phyloP scores from a whole-genome alignment of 139 green algal genomes.

The Micromonas commoda region DNA sequence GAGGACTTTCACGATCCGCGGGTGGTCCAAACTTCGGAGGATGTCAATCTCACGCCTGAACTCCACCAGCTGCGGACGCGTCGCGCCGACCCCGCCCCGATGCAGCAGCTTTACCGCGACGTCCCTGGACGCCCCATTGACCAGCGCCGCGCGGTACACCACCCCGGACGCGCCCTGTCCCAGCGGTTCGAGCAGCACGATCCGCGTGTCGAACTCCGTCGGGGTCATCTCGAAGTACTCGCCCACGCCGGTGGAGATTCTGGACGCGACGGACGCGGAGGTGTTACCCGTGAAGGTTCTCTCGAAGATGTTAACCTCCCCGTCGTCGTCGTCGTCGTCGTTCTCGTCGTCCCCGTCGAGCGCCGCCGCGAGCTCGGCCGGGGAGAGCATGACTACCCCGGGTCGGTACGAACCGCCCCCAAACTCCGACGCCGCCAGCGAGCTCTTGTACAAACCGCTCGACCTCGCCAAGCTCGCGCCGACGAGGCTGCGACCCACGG shows the following conservation, averaged over 20 bases:
- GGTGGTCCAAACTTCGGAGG: conserved; percentile 9
- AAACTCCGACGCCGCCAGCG: too few relatives aligned
- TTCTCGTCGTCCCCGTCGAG: background rate
- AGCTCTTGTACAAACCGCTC: too few relatives aligned
- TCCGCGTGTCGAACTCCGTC: too few relatives aligned
- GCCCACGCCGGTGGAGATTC: too few relatives aligned
- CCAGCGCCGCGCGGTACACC: conserved; percentile 5
- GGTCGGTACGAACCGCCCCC: too few relatives aligned
- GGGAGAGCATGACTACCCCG: background rate
- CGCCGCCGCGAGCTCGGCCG: background rate
- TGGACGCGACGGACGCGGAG: too few relatives aligned
- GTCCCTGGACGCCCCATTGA: background rate
- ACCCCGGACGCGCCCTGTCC: background rate
- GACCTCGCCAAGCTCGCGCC: too few relatives aligned
- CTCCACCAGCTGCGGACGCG: background rate
- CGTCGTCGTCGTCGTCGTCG: background rate
- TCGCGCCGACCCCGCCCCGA: background rate
- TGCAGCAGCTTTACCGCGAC: conserved; percentile 32
- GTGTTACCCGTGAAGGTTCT: too few relatives aligned
- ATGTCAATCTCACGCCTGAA: conserved; percentile 26
- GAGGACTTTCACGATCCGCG: conserved; percentile 29
- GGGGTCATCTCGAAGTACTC: too few relatives aligned
- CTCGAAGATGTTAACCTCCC: conserved; percentile 5
- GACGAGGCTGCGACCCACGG: too few relatives aligned
- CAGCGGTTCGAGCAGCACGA: too few relatives aligned